phyloP scores from a whole-genome alignment of 371 early-diverging fungal genomes.

The Thermomucor indicae-seudaticae region DNA sequence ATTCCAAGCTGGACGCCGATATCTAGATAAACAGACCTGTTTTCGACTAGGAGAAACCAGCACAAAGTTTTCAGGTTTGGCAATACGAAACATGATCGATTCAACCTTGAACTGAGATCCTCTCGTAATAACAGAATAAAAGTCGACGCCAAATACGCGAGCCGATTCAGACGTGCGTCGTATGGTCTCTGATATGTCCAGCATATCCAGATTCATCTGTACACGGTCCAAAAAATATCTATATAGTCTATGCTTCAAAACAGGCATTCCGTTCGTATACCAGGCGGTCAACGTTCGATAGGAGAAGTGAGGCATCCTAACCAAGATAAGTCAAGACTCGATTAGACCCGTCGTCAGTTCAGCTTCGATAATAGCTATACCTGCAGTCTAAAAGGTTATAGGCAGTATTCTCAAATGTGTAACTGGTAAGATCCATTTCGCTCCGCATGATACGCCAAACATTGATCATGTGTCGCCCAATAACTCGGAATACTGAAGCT shows the following conservation, averaged over 20 bases:
- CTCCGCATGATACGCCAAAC: constrained; percentile 80
- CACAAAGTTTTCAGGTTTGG: constrained; percentile 73
- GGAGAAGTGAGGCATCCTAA: constrained; percentile 53
- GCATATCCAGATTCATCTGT: constrained; percentile 59
- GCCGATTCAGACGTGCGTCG: constrained; percentile 81
- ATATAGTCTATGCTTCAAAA: constrained; percentile 57
- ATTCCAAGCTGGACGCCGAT: neutral
- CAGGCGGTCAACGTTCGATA: constrained; percentile 58
- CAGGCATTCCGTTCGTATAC: constrained; percentile 44
- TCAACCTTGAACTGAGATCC: constrained; percentile 93
- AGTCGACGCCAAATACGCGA: constrained; percentile 83
- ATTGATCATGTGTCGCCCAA: constrained; percentile 83
- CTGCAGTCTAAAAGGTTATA: constrained; percentile 68
- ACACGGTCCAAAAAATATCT: constrained; percentile 69
- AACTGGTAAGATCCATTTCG: constrained; percentile 72
- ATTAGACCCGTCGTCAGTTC: neutral
- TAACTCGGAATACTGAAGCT: constrained; percentile 54
- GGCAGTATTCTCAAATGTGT: constrained; percentile 71
- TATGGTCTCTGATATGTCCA: constrained; percentile 70
- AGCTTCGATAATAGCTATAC: constrained; percentile 20
- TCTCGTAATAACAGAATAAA: constrained; percentile 79
- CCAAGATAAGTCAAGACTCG: neutral
- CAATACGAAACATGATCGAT: constrained; percentile 79
- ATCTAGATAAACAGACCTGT: constrained; percentile 58
- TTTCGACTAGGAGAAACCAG: constrained; percentile 59